Evolutionary conservation across 2,329 filamentous ascomycete genomes (phyloP).

Genomic region (Cytospora piceicola): DNA sequence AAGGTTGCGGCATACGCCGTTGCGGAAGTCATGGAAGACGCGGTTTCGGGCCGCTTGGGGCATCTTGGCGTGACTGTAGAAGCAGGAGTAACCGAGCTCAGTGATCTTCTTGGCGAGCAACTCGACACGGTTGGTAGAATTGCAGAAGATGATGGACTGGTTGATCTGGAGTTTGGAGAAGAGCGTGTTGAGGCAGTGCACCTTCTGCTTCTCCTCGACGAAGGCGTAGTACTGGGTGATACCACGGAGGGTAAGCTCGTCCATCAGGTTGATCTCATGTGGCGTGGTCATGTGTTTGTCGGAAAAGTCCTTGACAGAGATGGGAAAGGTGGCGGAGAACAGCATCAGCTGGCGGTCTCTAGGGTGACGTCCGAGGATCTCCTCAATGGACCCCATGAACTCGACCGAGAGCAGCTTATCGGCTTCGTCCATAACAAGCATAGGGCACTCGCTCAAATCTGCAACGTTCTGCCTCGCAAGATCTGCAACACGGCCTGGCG

Average conservation of each 20-base stretch:
- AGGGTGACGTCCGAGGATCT: conserved; percentile 91
- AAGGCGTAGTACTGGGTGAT: conserved; percentile 99
- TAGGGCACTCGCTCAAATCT: conserved; percentile 92
- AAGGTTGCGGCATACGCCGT: conserved; percentile 95
- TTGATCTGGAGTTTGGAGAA: conserved; percentile 99
- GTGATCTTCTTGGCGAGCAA: conserved; percentile 99
- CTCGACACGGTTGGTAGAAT: conserved; percentile 97
- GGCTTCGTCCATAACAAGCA: conserved; percentile 99
- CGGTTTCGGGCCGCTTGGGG: conserved; percentile 95
- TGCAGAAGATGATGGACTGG: conserved; percentile 99
- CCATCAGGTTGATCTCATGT: conserved; percentile 99
- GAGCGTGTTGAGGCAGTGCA: conserved; percentile 97
- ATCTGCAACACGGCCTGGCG: conserved; percentile 93
- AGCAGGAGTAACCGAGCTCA: conserved; percentile 97
- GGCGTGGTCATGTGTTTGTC: conserved; percentile 97
- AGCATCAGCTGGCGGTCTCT: conserved; percentile 99
- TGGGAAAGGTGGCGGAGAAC: conserved; percentile 95
- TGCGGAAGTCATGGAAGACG: conserved; percentile 98
- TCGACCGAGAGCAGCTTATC: conserved; percentile 97
- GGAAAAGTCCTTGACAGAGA: conserved; percentile 96
- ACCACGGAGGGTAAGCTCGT: conserved; percentile 94
- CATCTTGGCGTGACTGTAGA: conserved; percentile 99
- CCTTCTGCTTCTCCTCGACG: conserved; percentile 98
- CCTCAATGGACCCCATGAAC: conserved; percentile 97
- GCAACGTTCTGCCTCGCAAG: conserved; percentile 95